Evolutionary conservation across 352 stramenopile species (phyloP).

Genomic region (Pythium rishiriense): DNA sequence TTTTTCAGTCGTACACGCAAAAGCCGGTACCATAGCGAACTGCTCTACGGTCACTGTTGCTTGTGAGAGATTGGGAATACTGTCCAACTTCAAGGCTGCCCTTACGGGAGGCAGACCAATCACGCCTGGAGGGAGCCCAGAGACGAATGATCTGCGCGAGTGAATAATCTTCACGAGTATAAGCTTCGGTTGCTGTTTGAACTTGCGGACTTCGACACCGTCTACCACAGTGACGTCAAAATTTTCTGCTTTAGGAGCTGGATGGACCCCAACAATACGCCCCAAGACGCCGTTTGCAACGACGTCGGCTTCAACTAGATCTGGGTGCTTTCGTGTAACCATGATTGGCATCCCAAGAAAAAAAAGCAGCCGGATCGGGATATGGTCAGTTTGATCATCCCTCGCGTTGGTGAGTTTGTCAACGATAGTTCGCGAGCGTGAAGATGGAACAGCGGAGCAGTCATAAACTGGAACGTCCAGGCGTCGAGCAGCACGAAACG

Average conservation of each 20-base stretch:
- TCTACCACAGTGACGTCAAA: not conserved
- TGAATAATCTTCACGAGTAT: slow-evolving; percentile 1
- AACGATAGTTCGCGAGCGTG: slow-evolving; percentile 1
- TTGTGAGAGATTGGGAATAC: slow-evolving; percentile 6
- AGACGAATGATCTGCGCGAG: not conserved
- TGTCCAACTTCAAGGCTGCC: not conserved
- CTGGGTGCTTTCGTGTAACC: slow-evolving; percentile 7
- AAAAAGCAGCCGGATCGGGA: slow-evolving; percentile 2
- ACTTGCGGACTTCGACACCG: not conserved
- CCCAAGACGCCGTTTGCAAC: slow-evolving; percentile 9
- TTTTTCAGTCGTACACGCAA: slow-evolving; percentile 7
- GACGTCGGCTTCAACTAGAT: slow-evolving; percentile 2
- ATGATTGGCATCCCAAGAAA: slow-evolving; percentile 12
- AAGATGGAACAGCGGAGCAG: not conserved
- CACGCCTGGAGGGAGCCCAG: slow-evolving; percentile 1
- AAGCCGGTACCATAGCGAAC: not conserved
- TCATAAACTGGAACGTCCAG: not conserved
- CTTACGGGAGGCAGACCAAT: slow-evolving; percentile 2
- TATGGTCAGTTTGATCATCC: slow-evolving; percentile 4
- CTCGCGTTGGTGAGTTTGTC: slow-evolving; percentile 4
- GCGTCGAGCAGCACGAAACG: not conserved
- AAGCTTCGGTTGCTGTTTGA: slow-evolving; percentile 5
- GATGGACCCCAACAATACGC: not conserved
- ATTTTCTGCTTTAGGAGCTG: not conserved
- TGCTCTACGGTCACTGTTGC: not conserved